Evolutionary conservation across 768 basidiomycete genomes (phyloP).

Genomic region (Chiua virens): DNA sequence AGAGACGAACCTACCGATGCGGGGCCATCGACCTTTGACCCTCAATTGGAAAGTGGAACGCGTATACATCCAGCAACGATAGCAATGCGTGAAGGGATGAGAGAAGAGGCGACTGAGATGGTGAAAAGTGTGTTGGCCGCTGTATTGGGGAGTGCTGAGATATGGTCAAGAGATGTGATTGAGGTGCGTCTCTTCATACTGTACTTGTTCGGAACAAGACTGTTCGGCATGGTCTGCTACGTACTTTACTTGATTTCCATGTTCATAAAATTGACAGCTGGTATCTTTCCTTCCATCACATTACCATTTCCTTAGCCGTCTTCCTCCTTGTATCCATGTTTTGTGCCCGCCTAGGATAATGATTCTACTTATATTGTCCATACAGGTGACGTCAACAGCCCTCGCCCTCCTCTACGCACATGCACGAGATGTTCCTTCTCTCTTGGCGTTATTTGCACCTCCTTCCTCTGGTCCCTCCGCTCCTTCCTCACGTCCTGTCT

Average conservation of each 20-base stretch:
- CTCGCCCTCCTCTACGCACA: conserved; percentile 31
- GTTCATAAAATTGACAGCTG: conserved; percentile 43
- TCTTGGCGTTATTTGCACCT: conserved; percentile 20
- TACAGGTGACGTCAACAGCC: conserved; percentile 29
- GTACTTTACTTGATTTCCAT: neutral
- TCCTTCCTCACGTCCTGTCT: conserved; percentile 17
- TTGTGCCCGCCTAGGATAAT: neutral
- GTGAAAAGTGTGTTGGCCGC: conserved; percentile 50
- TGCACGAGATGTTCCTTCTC: conserved; percentile 19
- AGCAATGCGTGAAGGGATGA: conserved; percentile 64
- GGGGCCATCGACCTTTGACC: conserved; percentile 1
- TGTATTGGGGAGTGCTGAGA: conserved; percentile 33
- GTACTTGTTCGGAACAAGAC: conserved; percentile 1
- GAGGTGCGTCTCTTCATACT: conserved; percentile 21
- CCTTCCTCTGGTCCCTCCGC: neutral
- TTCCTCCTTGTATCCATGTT: neutral
- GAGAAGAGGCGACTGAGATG: conserved; percentile 72
- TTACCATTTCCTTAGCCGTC: too few relatives aligned
- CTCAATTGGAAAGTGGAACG: conserved; percentile 46
- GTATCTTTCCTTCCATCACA: conserved; percentile 36
- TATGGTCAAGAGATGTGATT: conserved; percentile 63
- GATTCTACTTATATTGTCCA: conserved; percentile 20
- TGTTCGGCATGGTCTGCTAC: conserved; percentile 40
- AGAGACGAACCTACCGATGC: conserved; percentile 5
- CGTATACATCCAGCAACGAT: conserved; percentile 67